Evolutionary conservation across 345 rosid species (phyloP), one percentile per base, ranked within the genome.

Genomic region (Noccaea caerulescens): DNA sequence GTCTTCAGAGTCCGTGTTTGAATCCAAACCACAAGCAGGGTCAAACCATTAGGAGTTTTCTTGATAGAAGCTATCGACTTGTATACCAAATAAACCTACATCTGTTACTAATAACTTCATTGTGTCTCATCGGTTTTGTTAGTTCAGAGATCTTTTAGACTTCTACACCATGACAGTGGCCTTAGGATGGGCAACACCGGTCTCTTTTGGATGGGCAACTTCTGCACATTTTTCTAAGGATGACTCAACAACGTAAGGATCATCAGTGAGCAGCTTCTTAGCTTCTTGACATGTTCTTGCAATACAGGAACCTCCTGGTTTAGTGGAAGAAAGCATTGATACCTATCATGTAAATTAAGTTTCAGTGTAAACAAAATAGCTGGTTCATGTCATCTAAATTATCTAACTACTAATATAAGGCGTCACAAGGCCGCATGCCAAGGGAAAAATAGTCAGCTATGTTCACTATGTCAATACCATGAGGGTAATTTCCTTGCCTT

Each of bases 381-480:
- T 23, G 27, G 2, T 23, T 23, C 27, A 23, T 23, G 2, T 23
- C 27, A 23, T 23, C 27, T 23, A 23, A 23, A 23, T 23, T 23
- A 23, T 23, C 27, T 23, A 23, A 23, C 27, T 23, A 23, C 27
- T 23, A 23, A 23, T 23, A 23, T 23, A 23, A 23, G 27, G 27
- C 27, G 27, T 23, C 27, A 23, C 27, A 23, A 23, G 27, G 27
- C 27, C 27, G 2, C 27, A 23, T 23, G 27, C 27, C 27, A 71
- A 94, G 99, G 51, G 99, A 91, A 76, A 94, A 91, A 84, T 94
- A 94, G 75, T 94, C 96, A 27, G 99, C 97, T 55, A 87, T 72
- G 72, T 86, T 94, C 79, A 94, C 96, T 52, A 91, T 88, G 88
- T 94, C 97, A 80, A 94, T 94, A 75, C 99, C 97, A 86, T 94